Evolutionary conservation across 2,329 filamentous ascomycete species (phyloP).

Genomic region (Colletotrichum shisoi): DNA sequence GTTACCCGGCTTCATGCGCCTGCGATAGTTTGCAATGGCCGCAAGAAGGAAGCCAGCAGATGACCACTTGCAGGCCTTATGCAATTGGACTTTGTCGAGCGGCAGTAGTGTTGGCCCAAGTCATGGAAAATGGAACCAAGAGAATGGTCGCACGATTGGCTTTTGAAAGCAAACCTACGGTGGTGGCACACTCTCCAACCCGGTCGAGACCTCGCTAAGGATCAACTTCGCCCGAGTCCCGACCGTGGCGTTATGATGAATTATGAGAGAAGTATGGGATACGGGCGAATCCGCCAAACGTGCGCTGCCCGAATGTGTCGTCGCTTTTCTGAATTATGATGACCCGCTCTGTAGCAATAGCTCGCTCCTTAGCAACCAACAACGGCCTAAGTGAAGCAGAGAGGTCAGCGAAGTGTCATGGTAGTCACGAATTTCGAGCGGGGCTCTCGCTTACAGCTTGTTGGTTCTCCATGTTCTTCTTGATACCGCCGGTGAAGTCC

Average conservation of each 20-base stretch:
- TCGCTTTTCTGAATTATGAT: constrained; percentile 22
- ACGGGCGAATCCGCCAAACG: constrained; percentile 12
- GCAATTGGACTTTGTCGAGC: no score
- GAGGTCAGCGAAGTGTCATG: background rate
- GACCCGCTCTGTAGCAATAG: background rate
- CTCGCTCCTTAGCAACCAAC: constrained; percentile 16
- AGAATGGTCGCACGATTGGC: constrained; percentile 6
- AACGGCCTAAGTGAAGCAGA: background rate
- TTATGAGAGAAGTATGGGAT: constrained; percentile 11
- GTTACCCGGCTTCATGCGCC: no score
- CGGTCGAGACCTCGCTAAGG: constrained; percentile 6
- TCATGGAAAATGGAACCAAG: background rate
- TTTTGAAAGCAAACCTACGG: constrained; percentile 4
- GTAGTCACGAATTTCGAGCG: fast-evolving
- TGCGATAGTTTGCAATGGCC: no score
- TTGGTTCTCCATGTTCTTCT: constrained; percentile 39
- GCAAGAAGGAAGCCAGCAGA: no score
- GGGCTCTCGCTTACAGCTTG: constrained; percentile 18
- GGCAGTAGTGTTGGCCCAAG: background rate
- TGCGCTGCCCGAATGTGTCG: constrained; percentile 12
- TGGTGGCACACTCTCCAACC: background rate
- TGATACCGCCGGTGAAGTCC: constrained; percentile 38
- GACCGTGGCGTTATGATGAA: constrained; percentile 2
- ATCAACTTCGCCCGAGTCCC: constrained; percentile 15
- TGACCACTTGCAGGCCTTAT: no score